Percentiles rank a stretch among this genome's conserved stretches.
These are phyloP conservation scores for Solanum chacoense DNA, from an alignment of 305 asterid species.

Conservation along the genomic window DNA sequence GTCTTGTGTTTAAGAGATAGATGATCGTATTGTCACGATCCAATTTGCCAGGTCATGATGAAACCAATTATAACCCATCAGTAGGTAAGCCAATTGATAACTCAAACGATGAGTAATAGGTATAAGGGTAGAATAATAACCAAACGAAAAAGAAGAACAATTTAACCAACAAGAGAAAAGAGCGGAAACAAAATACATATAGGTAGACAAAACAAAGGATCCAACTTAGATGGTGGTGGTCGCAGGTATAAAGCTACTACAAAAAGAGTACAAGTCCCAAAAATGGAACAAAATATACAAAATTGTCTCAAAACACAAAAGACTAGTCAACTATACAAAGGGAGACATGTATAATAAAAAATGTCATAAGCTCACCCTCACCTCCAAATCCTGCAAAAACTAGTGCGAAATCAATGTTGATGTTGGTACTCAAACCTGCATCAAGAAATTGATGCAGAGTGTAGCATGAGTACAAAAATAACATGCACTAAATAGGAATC, in stretches of 20 bases:
- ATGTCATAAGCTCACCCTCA: background rate
- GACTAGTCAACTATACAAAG: background rate
- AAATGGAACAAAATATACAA: background rate
- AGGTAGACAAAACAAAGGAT: background rate
- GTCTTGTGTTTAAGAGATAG: background rate
- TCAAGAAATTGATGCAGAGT: background rate
- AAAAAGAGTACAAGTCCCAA: background rate
- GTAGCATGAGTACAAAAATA: background rate
- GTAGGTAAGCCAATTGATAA: background rate
- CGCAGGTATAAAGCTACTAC: background rate
- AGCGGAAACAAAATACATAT: background rate
- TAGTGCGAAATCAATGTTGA: background rate
- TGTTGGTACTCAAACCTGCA: background rate
- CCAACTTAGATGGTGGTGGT: background rate
- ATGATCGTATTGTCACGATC: background rate
- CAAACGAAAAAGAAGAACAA: background rate
- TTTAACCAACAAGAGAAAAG: background rate
- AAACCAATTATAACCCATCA: background rate
- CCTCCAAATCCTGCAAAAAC: background rate
- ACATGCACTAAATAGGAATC: background rate
- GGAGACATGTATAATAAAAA: background rate
- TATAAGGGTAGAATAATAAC: background rate
- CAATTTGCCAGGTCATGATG: background rate
- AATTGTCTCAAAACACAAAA: background rate
- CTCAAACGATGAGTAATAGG: no score